These are phyloP conservation scores for Zizania palustris DNA, from an alignment of 202 grass and related monocot genomes.

Conservation along the genomic window DNA sequence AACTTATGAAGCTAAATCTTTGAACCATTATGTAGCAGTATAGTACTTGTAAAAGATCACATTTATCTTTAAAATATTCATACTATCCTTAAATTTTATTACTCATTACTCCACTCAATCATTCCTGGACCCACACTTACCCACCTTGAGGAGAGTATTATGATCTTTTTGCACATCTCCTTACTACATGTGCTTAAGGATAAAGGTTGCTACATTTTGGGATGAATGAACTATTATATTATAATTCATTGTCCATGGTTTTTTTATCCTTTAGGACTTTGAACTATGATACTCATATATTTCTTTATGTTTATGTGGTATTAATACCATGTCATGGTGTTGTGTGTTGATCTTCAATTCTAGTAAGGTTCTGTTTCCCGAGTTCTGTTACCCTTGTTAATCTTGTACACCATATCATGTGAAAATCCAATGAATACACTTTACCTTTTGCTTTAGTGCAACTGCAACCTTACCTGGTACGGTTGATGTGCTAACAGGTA, in stretches of 20 bases:
- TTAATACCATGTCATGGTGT: neutral
- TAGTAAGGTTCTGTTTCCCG: neutral
- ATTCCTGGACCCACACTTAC: too few relatives aligned
- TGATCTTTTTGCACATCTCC: too few relatives aligned
- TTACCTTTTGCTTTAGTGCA: conserved; percentile 24
- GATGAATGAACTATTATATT: too few relatives aligned
- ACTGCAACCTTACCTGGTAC: conserved; percentile 25
- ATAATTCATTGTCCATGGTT: conserved; percentile 1
- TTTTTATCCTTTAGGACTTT: neutral
- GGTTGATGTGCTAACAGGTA: conserved; percentile 49
- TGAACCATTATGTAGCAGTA: too few relatives aligned
- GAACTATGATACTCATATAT: neutral
- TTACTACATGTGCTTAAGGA: too few relatives aligned
- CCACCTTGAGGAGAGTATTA: too few relatives aligned
- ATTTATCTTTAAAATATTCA: too few relatives aligned
- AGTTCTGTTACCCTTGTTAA: neutral
- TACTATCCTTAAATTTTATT: too few relatives aligned
- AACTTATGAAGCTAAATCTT: conserved; percentile 5
- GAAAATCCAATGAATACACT: neutral
- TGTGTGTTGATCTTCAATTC: neutral
- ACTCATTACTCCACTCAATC: too few relatives aligned
- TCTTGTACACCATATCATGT: neutral
- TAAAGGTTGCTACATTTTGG: too few relatives aligned
- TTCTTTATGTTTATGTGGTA: conserved; percentile 17
- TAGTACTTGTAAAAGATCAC: too few relatives aligned